These are phyloP conservation scores for Thamnidium elegans DNA, from an alignment of 192 early-diverging fungal species.

Conservation along the genomic window DNA sequence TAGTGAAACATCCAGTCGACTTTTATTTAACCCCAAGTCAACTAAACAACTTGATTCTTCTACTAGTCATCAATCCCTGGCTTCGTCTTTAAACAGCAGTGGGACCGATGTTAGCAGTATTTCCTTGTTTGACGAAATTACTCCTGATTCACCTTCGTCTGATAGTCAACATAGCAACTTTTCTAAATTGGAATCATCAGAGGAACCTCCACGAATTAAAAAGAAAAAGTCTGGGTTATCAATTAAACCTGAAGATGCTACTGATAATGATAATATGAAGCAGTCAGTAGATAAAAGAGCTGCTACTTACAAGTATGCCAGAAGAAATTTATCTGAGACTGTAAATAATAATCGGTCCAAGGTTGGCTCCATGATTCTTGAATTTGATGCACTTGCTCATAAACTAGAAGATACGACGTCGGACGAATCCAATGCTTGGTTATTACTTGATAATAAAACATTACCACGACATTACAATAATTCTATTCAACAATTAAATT, in stretches of 20 bases:
- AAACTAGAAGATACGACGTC: constrained; percentile 1
- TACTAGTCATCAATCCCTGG: background rate
- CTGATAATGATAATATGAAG: too few relatives aligned
- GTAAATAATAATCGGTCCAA: constrained; percentile 11
- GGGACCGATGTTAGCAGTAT: background rate
- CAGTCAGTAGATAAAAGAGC: constrained; percentile 13
- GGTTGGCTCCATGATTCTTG: constrained; percentile 30
- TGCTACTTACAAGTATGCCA: constrained; percentile 25
- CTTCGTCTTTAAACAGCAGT: background rate
- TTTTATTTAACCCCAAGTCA: background rate
- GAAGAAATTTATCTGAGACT: constrained; percentile 11
- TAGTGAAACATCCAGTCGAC: constrained; percentile 10
- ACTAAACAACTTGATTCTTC: background rate
- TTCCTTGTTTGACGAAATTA: background rate
- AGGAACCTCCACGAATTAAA: background rate
- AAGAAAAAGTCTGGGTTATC: background rate
- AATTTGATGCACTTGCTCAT: constrained; percentile 32
- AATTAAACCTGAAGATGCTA: background rate
- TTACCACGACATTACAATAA: background rate
- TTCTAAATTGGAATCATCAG: too few relatives aligned
- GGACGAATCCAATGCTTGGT: constrained; percentile 23
- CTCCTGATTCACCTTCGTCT: background rate
- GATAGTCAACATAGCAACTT: background rate
- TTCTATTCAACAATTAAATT: background rate
- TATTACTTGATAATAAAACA: constrained; percentile 27